Percentiles rank a stretch among this genome's conserved stretches.
These are phyloP conservation scores for Lactarius tabidus DNA, from an alignment of 768 basidiomycete species.

Conservation along the genomic window DNA sequence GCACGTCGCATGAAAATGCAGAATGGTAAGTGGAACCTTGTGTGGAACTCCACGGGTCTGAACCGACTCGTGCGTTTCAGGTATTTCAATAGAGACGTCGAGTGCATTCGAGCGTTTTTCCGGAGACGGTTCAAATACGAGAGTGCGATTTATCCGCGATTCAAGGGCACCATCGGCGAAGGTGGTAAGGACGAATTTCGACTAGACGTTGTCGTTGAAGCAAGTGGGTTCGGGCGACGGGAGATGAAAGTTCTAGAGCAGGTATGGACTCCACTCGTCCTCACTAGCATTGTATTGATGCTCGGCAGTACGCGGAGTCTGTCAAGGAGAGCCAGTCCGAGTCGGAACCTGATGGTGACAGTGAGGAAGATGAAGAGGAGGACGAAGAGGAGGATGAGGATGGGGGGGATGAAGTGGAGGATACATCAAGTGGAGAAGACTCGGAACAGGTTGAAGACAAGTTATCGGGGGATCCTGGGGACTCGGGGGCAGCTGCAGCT, in stretches of 20 bases:
- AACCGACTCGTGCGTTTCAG: conserved; percentile 39
- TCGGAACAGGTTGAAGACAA: conserved; percentile 4
- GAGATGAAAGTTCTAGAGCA: conserved; percentile 81
- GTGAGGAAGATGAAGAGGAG: conserved; percentile 30
- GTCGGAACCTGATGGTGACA: conserved; percentile 34
- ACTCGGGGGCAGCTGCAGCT: background rate
- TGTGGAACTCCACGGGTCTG: background rate
- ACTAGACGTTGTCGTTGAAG: conserved; percentile 88
- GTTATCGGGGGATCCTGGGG: background rate
- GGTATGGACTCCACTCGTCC: conserved; percentile 42
- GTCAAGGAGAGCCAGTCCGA: conserved; percentile 30
- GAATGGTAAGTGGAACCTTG: conserved; percentile 66
- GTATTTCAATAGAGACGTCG: conserved; percentile 99
- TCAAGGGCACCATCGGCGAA: conserved; percentile 59
- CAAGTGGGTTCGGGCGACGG: conserved; percentile 87
- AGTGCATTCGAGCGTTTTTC: conserved; percentile 94
- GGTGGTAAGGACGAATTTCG: conserved; percentile 50
- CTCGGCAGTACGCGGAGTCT: conserved; percentile 26
- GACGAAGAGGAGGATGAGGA: conserved; percentile 23
- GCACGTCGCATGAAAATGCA: conserved; percentile 92
- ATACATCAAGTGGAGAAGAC: conserved; percentile 1
- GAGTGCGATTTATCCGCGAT: conserved; percentile 82
- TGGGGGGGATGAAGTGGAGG: conserved; percentile 7
- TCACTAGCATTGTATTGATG: conserved; percentile 6
- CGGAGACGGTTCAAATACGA: conserved; percentile 88